Evolutionary conservation across 192 early-diverging fungal genomes (phyloP).

Genomic region (Thamnidium elegans): DNA sequence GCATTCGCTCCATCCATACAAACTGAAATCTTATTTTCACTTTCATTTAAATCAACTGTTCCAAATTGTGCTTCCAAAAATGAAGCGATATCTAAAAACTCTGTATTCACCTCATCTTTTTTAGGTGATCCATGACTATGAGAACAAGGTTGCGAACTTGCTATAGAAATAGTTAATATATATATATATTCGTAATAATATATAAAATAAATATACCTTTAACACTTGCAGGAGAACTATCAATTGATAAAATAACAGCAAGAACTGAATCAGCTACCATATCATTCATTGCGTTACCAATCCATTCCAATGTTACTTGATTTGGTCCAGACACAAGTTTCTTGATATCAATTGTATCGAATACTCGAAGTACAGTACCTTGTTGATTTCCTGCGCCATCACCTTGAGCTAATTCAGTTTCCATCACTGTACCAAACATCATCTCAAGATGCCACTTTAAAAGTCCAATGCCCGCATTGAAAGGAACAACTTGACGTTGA

Average conservation of each 20-base stretch:
- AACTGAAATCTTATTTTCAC: conserved; percentile 22
- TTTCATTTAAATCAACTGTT: conserved; percentile 14
- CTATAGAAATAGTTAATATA: conserved; percentile 6
- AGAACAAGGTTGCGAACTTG: conserved; percentile 22
- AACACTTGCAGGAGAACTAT: conserved; percentile 85
- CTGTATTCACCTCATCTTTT: conserved; percentile 16
- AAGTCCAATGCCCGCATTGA: conserved; percentile 71
- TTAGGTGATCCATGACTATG: conserved; percentile 19
- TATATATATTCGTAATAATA: background rate
- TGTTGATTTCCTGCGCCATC: conserved; percentile 16
- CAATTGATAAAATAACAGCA: conserved; percentile 81
- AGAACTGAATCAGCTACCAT: conserved; percentile 95
- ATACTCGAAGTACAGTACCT: conserved; percentile 50
- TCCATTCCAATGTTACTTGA: conserved; percentile 85
- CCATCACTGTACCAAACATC: conserved; percentile 83
- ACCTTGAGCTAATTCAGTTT: conserved; percentile 33
- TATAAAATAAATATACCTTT: conserved; percentile 45
- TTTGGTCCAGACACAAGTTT: conserved; percentile 48
- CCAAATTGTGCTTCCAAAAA: conserved; percentile 36
- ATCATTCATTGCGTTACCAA: conserved; percentile 87
- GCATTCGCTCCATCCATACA: conserved; percentile 29
- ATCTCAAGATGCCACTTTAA: conserved; percentile 89
- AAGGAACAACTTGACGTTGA: conserved; percentile 76
- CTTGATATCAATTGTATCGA: conserved; percentile 76
- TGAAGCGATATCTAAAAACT: conserved; percentile 20